Percentiles rank a stretch among this genome's conserved stretches.
These are phyloP conservation scores for Eleusine indica DNA, from an alignment of 176 grass and related monocot species.

Conservation along the genomic window DNA sequence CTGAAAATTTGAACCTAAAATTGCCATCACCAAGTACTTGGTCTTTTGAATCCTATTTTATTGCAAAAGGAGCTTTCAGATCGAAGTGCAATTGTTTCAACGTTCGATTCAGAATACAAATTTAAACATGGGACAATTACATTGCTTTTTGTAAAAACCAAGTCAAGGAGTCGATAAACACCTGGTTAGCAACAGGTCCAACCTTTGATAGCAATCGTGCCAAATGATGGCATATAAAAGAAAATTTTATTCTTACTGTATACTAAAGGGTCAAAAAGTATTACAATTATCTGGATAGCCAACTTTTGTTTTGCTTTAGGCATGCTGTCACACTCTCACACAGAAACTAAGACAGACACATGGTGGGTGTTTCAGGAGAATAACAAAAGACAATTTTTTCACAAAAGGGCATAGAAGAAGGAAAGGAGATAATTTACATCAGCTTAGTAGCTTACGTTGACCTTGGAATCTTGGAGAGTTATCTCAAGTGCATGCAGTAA, in stretches of 20 bases:
- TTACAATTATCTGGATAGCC: conserved; percentile 24
- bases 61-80: neutral
- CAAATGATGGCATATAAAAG: neutral
- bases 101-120: neutral
- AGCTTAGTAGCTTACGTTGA: neutral
- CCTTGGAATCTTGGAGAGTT: neutral
- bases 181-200: neutral
- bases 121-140: neutral
- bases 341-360: neutral
- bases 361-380: neutral
- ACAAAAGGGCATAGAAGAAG: conserved; percentile 2
- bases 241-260: conserved; percentile 22
- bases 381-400: neutral
- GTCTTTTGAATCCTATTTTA: neutral
- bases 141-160: neutral
- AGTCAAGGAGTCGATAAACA: neutral
- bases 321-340: conserved; percentile 28
- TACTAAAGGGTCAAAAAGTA: conserved; percentile 17
- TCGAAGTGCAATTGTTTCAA: neutral
- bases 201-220: neutral
- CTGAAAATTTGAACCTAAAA: neutral
- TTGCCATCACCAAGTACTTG: neutral
- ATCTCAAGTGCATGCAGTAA: neutral
- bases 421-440: neutral
- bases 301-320: conserved; percentile 20